Evolutionary conservation across 202 grass and related monocot species (phyloP), one percentile per base, ranked within the genome.

Genomic region (Schoenoplectus tabernaemontani): DNA sequence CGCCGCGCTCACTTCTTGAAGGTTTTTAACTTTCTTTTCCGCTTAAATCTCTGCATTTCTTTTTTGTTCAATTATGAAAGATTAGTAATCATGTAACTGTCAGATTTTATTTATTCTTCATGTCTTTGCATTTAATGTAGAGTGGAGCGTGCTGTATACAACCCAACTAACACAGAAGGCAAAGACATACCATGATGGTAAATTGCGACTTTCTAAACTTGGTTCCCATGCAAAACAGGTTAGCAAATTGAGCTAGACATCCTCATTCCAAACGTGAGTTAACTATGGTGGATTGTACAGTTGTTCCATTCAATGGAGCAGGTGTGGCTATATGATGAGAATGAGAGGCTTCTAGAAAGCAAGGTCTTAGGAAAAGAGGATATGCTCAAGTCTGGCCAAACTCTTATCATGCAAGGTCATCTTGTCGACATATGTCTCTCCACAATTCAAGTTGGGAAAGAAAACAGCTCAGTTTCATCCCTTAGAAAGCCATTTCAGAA

Each of bases 161-260:
- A 41, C 86, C 36, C 87, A 97, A 74, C 41, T 93, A 78, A 92
- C 91, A 78, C 86, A 90, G 76, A 97, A 92, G 62, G 82, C 87
- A 62, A 97, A 97, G 82, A 93, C 83, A 74, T 92, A 81, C 51
- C 91, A 92, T 37, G 87, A 93, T 57, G 95, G 91, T 5, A 67
- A 84, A 5, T 78, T 97, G 57, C 85, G 70, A 80, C 84, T 97
- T 28, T 82, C 57, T 33, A 64, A 82, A 38, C 32, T 80, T 41
- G 84, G 84, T 65, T 87, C 73, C 3, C 83, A 44, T 38, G 71
- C 53, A 3, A 94, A 90, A 73, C 95, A 92, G 86, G 94, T 92
- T 79, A 68, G 56, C 23, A 34, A 28, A 34, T 33, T 74, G 3
- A 34, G 70, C 46, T 36, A 23, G 2, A 1, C 46, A 74, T 19